Evolutionary conservation across 768 basidiomycete genomes (phyloP), one percentile per base, ranked within the genome.

Genomic region (Amanita subjunquillea): DNA sequence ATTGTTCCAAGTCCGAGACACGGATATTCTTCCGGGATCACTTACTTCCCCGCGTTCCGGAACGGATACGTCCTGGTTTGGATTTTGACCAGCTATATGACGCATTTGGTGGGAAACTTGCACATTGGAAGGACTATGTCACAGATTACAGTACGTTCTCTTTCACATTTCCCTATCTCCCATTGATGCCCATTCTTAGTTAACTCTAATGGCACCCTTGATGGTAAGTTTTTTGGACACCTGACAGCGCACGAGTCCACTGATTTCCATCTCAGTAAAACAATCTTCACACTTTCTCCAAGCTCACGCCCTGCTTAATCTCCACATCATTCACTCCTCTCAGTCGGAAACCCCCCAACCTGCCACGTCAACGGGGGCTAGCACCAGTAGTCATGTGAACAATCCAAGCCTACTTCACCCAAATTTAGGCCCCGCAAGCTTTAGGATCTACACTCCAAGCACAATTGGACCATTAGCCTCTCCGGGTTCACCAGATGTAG

Each of bases 321-420:
- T 92, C 12, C 90, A 92, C 63, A 85, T 92, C 63, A 87, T 92
- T 49, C 88, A 91, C 59, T 84, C 87, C 2, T 83, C 84, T 1
- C 85, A 89, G 61, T 67, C 79, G 0, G 62, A 75, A 0, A 64
- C 68, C 3, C 63, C 63, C 20, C 60, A 58, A 58, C 54, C 20
- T 50, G 63, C 54, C 59, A 66, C 48, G 66, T 65, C 54, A 58
- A 63, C 66, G 29, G 64, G 60, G 50, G 67, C 66, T 57, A 55
- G 65, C 57, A 61, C 55, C 27, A 61, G 54, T 15, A 65, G 70
- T 38, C 71, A 71, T 49, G 67, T 66, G 51, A 69, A 67, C 60
- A 70, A 65, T 32, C 65, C 62, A 20, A 75, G 79, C n/a, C 72
- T 80, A 4, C 64, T 83, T 5, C 80, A 83, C 53, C 77, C 81